These are phyloP conservation scores for Blastocystis sp. DNA, from an alignment of 352 stramenopile genomes.

Conservation along the genomic window DNA sequence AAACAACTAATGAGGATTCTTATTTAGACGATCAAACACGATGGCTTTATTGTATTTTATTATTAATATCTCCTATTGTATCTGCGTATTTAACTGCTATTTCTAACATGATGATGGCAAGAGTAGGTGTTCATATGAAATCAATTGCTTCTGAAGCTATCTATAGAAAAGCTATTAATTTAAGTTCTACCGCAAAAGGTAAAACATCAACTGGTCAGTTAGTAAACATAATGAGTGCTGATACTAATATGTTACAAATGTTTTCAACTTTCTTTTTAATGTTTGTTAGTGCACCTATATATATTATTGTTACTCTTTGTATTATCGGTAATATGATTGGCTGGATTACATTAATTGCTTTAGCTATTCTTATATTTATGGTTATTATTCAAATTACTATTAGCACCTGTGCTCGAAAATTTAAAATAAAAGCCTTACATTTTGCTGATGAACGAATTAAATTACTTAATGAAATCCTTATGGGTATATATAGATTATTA, in stretches of 20 bases:
- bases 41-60: not conserved
- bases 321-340: not conserved
- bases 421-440: slow-evolving; percentile 41
- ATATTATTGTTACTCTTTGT: slow-evolving; percentile 1
- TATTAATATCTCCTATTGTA: slow-evolving; percentile 14
- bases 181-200: slow-evolving; percentile 43
- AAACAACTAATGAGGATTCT: no score
- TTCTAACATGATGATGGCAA: slow-evolving; percentile 20
- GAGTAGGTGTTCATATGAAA: slow-evolving; percentile 6
- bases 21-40: slow-evolving; percentile 20
- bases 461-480: slow-evolving; percentile 52
- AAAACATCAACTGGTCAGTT: slow-evolving; percentile 37
- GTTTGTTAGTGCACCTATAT: slow-evolving; percentile 1
- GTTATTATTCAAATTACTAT: slow-evolving; percentile 1
- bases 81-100: not conserved
- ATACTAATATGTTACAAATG: not conserved
- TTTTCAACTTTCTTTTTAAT: not conserved
- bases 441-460: slow-evolving; percentile 51
- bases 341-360: not conserved
- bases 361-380: slow-evolving; percentile 9
- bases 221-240: slow-evolving; percentile 39
- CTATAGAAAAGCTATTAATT: slow-evolving; percentile 47
- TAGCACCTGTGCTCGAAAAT: no score
- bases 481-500: no score
- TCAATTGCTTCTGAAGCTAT: slow-evolving; percentile 40